phyloP scores from a whole-genome alignment of 2,329 filamentous ascomycete genomes.

The Tolypocladium amazonense region DNA sequence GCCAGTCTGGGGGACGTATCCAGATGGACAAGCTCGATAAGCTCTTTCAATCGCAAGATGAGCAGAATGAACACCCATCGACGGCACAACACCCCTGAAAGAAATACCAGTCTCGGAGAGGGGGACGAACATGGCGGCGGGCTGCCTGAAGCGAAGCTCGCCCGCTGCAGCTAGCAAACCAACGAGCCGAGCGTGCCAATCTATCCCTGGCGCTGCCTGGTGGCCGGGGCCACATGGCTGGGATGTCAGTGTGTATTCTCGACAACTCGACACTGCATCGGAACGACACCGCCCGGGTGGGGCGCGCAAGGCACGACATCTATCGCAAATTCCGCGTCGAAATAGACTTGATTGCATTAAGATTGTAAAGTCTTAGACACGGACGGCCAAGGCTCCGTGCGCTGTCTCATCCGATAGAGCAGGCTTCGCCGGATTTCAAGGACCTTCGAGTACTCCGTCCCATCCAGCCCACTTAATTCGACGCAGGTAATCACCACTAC shows the following conservation, averaged over 20 bases:
- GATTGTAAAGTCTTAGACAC: slow-evolving; percentile 9
- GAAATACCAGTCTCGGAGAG: no score
- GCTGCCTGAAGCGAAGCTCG: background rate
- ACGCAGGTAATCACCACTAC: background rate
- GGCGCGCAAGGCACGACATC: background rate
- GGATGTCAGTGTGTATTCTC: background rate
- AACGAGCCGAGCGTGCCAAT: background rate
- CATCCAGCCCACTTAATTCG: background rate
- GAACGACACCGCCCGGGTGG: background rate
- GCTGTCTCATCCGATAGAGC: background rate
- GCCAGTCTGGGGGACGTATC: background rate
- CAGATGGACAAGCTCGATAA: background rate
- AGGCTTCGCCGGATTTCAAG: background rate
- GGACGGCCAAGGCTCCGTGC: background rate
- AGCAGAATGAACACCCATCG: background rate
- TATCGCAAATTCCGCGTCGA: slow-evolving; percentile 1
- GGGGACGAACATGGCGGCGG: background rate
- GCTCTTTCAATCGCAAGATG: background rate
- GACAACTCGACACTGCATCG: background rate
- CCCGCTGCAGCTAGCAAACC: background rate
- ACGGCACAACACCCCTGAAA: background rate
- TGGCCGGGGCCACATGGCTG: background rate
- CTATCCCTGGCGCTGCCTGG: background rate
- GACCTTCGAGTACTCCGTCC: background rate
- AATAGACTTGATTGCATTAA: slow-evolving; percentile 9